Base-by-base conservation (phyloP, 2,329 filamentous ascomycete species). In the Neurospora crassa region DNA sequence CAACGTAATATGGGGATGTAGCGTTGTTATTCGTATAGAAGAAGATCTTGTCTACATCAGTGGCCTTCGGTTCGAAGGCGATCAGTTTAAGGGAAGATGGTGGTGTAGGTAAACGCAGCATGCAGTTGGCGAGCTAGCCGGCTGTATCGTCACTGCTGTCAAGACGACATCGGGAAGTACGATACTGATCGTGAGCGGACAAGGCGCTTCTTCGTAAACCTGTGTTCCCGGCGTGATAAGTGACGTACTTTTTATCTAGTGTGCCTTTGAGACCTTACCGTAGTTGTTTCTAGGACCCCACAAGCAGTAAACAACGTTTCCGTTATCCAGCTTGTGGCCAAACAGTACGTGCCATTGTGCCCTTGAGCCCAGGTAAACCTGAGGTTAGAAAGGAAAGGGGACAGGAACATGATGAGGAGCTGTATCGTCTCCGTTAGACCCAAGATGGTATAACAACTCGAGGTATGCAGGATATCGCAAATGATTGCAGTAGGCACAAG, bases 11-110 rank as follows among this genome's bases (percentile, higher is more conserved):
- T n/a, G 75, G 76, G 10, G 71, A 70, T 29, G 75, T 76, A 20
- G 69, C 74, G 42, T 76, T 75, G n/a, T 76, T 70, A 7, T 71
- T 72, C n/a, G 74, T 67, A n/a, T 76, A 75, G 67, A 77, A 71
- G 40, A 75, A 71, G 47, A 75, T 69, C 2, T 45, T 24, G 16
- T 71, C 69, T 18, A 47, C 10, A 24, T 59, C 41, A 68, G 68
- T 42, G 24, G 71, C 69, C 14, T 72, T 70, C 7, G 73, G 70
- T 7, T 73, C 71, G 6, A 76, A 72, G 1, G 75, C 74, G 20
- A 76, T 70, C 6, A 73, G n/a, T 29, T 76, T 69, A 53, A 77
- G 72, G 0, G 75, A 73, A 5, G 70, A 53, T 0, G 72, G 67
- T 11, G 76, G 74, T 11, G 72, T 75, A 4, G 74, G 75, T 7